Base-by-base conservation (phyloP, 495 filamentous ascomycete genomes). In the Penicillium crystallinum region DNA sequence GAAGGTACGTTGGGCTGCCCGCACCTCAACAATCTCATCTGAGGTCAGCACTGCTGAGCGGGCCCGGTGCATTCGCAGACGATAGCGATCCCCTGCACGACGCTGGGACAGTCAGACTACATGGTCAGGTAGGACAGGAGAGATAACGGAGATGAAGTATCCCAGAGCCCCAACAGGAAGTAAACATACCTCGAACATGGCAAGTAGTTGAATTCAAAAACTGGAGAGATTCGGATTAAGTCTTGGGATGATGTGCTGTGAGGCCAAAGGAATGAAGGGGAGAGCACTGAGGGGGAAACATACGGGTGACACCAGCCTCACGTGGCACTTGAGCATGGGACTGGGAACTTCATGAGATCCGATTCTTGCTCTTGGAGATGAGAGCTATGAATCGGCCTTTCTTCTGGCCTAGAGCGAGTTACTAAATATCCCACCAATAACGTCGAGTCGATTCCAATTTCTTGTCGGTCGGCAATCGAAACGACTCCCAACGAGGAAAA, bases 1-100 rank as follows among this genome's bases (percentile, higher is more conserved):
- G 58, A 97, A 98, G 14, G 93, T 98, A 15, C 93, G 81, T 68
- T 98, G 93, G 4, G 91, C 87, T 0, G 92, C 92, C 51, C 92
- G 89, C 59, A 97, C 87, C 65, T 97, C 92, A 46, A 96, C 88
- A 10, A 98, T 81, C 64, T 98, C 93, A 55, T 83, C 74, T 14
- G 81, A 74, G 5, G 90, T 93, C 40, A 96, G 79, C 18, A 92
- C 76, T 6, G 95, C 89, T 29, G 86, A 88, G 38, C 88, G 82
- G 42, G 91, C 91, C 31, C 91, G 84, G 76, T 96, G 91, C 56
- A 87, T 75, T 37, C 90, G 86, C 18, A 93, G 78, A 40, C 58
- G 72, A 60, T 76, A 79, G 31, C 71, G 72, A 58, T 78, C 75
- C 44, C 68, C 72, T 31, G 74, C 76, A 47, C 74, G 69, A 57